Evolutionary conservation across 1,139 yeast genomes (phyloP).

Genomic region (Taiozyma sp.): DNA sequence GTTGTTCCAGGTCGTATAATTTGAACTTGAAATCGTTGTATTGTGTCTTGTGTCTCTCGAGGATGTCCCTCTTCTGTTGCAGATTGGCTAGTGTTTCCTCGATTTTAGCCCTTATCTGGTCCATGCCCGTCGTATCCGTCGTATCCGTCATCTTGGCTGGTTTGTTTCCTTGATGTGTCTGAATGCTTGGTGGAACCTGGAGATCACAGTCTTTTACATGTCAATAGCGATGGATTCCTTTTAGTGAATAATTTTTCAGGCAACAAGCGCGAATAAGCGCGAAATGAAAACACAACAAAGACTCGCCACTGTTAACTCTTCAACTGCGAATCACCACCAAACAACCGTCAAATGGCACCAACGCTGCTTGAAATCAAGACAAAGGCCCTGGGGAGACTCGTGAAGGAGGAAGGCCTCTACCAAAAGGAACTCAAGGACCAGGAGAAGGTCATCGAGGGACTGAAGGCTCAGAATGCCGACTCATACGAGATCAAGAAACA

Average conservation of each 20-base stretch:
- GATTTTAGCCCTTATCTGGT: conserved; percentile 23
- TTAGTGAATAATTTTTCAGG: too few relatives aligned
- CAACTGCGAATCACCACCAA: neutral
- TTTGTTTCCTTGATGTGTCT: neutral
- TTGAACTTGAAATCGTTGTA: conserved; percentile 26
- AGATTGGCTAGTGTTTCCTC: conserved; percentile 25
- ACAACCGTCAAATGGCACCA: conserved; percentile 57
- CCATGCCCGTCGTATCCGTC: too few relatives aligned
- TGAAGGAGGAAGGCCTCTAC: conserved; percentile 68
- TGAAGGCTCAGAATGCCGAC: conserved; percentile 42
- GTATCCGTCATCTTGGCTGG: conserved; percentile 2
- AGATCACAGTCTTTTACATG: too few relatives aligned
- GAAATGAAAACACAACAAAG: conserved; percentile 1
- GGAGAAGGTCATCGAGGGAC: conserved; percentile 39
- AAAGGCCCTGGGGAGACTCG: conserved; percentile 64
- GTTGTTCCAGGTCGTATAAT: conserved; percentile 18
- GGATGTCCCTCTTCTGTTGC: conserved; percentile 22
- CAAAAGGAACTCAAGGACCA: conserved; percentile 61
- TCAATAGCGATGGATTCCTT: too few relatives aligned
- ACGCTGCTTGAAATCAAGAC: conserved; percentile 70
- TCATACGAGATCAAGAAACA: conserved; percentile 68
- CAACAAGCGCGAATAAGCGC: neutral
- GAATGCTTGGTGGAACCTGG: neutral
- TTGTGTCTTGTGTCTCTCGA: conserved; percentile 26
- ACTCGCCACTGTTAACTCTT: neutral